Conservation (phyloP, 1,139 yeast genomes). For the Geotrichum europaeum region DNA sequence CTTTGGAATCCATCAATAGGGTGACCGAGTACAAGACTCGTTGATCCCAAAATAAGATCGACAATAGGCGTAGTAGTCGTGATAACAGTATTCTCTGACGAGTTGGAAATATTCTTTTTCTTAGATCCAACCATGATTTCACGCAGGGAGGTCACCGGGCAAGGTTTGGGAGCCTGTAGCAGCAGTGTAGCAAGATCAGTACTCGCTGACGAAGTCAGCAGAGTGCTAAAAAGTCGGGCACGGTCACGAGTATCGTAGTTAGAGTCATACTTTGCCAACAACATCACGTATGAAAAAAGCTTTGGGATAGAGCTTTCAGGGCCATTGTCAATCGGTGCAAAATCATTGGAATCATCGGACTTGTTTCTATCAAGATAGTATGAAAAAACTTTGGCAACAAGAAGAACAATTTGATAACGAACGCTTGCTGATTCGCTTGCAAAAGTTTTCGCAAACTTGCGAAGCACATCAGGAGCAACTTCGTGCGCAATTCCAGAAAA, state of each 20-base stretch:
- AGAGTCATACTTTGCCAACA: constrained; percentile 66
- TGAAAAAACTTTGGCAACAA: constrained; percentile 69
- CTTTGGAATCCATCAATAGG: constrained; percentile 30
- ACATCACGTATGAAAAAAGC: constrained; percentile 54
- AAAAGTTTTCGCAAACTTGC: constrained; percentile 53
- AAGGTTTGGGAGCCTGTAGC: constrained; percentile 76
- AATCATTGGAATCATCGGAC: constrained; percentile 14
- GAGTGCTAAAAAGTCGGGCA: constrained; percentile 63
- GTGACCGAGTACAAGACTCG: constrained; percentile 33
- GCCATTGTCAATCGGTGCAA: constrained; percentile 12
- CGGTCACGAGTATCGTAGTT: constrained; percentile 80
- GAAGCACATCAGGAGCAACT: constrained; percentile 72
- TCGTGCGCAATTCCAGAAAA: constrained; percentile 45
- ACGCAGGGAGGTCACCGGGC: constrained; percentile 31
- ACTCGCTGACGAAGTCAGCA: constrained; percentile 36
- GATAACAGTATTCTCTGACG: background rate
- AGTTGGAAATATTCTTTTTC: constrained; percentile 3
- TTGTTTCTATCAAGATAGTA: constrained; percentile 42
- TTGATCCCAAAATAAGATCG: constrained; percentile 30
- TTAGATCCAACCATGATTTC: constrained; percentile 16
- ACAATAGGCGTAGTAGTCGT: constrained; percentile 19
- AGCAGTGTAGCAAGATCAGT: constrained; percentile 61
- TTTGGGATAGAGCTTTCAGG: constrained; percentile 45
- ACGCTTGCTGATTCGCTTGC: constrained; percentile 51
- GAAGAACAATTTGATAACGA: constrained; percentile 61